Evolutionary conservation across 2,329 filamentous ascomycete genomes (phyloP).

Genomic region (Venturia carpophila): DNA sequence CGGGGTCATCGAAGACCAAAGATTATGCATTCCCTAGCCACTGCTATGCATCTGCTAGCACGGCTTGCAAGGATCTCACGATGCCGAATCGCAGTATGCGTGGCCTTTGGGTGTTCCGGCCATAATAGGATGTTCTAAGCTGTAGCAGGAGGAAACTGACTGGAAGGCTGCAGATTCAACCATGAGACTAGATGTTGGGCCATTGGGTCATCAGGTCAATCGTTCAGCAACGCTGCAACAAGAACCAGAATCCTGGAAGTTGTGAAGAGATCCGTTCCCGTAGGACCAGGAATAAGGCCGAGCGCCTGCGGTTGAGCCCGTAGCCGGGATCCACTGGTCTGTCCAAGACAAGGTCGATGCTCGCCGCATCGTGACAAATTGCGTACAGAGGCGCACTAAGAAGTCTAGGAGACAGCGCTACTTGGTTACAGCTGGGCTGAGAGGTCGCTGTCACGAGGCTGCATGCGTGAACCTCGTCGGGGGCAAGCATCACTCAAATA

Average conservation of each 20-base stretch:
- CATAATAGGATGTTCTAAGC: neutral
- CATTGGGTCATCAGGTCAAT: neutral
- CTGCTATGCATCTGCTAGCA: neutral
- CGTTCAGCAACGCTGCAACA: too few relatives aligned
- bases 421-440: neutral
- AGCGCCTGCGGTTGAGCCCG: neutral
- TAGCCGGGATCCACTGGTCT: neutral
- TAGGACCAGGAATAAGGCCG: neutral
- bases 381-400: neutral
- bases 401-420: neutral
- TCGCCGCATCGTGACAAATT: conserved; percentile 3
- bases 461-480: neutral
- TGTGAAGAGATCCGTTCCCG: too few relatives aligned
- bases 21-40: neutral
- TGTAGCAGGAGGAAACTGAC: neutral
- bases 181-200: neutral
- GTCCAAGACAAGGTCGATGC: neutral
- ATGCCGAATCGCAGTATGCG: neutral
- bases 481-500: neutral
- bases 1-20: neutral
- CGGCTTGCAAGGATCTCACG: neutral
- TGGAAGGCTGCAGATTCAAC: neutral
- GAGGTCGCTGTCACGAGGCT: neutral
- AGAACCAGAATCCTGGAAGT: too few relatives aligned
- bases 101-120: neutral